Percentiles rank a stretch among this genome's conserved stretches.
These are phyloP conservation scores for Mycena belliarum DNA, from an alignment of 768 basidiomycete genomes.

Conservation along the genomic window DNA sequence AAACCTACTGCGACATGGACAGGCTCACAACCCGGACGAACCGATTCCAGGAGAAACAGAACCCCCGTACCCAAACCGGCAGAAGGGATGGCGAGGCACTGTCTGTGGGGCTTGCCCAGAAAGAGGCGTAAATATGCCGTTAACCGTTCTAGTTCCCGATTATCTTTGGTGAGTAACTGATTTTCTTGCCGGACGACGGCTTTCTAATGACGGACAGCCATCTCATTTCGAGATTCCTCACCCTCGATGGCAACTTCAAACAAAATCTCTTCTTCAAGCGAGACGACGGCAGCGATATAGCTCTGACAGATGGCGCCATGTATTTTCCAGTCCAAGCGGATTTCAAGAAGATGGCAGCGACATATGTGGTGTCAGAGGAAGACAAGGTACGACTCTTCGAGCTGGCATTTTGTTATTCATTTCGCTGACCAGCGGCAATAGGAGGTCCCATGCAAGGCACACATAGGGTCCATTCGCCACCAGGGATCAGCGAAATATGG, in stretches of 20 bases:
- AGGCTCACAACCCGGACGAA: background rate
- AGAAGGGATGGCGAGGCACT: too few relatives aligned
- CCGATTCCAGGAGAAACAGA: background rate
- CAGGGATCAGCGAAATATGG: too few relatives aligned
- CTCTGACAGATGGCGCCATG: slow-evolving; percentile 6
- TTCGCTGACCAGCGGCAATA: too few relatives aligned
- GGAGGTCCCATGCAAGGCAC: too few relatives aligned
- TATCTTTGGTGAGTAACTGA: background rate
- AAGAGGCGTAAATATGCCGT: background rate
- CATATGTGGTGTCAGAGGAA: background rate
- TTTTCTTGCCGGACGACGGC: too few relatives aligned
- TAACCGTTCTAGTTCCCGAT: background rate
- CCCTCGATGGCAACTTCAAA: slow-evolving; percentile 12
- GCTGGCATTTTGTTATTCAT: too few relatives aligned
- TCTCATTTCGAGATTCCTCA: background rate
- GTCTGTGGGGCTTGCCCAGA: too few relatives aligned
- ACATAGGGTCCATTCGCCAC: too few relatives aligned
- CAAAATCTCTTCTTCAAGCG: slow-evolving; percentile 9
- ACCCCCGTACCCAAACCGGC: too few relatives aligned
- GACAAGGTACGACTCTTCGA: too few relatives aligned
- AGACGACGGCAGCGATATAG: slow-evolving; percentile 6
- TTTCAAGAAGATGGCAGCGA: background rate
- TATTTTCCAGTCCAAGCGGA: slow-evolving; percentile 4
- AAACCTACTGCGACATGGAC: too few relatives aligned
- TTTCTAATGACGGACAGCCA: too few relatives aligned